Percentiles rank a stretch among this genome's conserved stretches.
Conservation (phyloP, 1,284 basidiomycete species). For the Ustilago nuda region DNA sequence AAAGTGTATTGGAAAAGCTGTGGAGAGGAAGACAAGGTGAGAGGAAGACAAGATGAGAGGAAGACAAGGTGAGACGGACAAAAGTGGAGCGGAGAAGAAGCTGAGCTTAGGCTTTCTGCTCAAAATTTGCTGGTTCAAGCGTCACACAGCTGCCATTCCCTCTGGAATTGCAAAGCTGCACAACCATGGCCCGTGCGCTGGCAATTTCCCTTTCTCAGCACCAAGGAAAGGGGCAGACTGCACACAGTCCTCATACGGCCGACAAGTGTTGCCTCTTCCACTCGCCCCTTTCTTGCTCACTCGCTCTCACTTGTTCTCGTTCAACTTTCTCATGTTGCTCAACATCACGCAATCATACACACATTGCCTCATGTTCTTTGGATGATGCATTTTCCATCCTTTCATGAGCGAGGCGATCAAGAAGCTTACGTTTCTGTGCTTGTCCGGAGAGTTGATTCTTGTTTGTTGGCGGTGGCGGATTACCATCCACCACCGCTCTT, state of each 20-base stretch:
- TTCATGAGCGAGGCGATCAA: neutral
- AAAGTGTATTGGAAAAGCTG: neutral
- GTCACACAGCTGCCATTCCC: neutral
- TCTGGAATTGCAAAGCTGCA: neutral
- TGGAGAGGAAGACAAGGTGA: neutral
- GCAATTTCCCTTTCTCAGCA: conserved; percentile 10
- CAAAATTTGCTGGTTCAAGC: conserved; percentile 7
- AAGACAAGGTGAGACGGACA: too few species aligned
- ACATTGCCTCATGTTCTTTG: neutral
- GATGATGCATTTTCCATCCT: neutral
- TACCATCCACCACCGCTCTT: conserved; percentile 65
- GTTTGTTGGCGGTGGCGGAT: neutral
- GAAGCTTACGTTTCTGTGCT: neutral
- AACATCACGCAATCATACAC: neutral
- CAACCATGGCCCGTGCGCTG: neutral
- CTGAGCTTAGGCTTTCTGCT: conserved; percentile 8
- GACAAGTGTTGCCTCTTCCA: conserved; percentile 3
- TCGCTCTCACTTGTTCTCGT: neutral
- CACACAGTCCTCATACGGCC: conserved; percentile 11
- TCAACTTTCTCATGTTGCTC: neutral
- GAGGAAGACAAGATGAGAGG: neutral
- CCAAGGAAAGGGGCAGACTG: neutral
- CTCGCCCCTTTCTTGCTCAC: neutral
- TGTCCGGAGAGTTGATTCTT: conserved; percentile 2
- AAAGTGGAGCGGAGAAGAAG: too few species aligned